These are phyloP conservation scores for Pichia sp. DNA, from an alignment of 1,139 yeast genomes.

Conservation along the genomic window DNA sequence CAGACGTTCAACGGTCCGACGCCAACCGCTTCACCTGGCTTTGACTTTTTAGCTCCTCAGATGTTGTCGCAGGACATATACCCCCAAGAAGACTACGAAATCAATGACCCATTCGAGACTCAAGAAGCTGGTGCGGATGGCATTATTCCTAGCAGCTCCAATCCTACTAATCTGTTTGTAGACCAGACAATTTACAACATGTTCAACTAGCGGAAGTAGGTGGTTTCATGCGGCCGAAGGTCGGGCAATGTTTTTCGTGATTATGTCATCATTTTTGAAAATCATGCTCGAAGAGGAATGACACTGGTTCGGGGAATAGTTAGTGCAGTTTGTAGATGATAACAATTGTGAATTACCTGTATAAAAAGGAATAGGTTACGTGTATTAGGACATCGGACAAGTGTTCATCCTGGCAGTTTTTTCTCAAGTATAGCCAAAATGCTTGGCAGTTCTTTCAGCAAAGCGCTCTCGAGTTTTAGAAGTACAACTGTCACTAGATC, in stretches of 20 bases:
- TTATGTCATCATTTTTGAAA: neutral
- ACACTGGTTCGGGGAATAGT: neutral
- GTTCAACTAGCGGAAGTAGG: constrained; percentile 11
- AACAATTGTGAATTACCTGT: neutral
- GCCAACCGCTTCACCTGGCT: neutral
- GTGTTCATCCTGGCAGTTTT: too few species aligned
- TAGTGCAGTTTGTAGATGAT: neutral
- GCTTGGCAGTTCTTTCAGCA: neutral
- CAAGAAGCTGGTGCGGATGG: neutral
- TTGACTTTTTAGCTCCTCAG: neutral
- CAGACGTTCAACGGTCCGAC: neutral
- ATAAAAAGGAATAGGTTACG: too few species aligned
- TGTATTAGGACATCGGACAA: too few species aligned
- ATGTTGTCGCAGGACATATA: neutral
- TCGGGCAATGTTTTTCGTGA: neutral
- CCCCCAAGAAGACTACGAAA: neutral
- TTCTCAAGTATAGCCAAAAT: neutral
- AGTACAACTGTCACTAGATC: neutral
- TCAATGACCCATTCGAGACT: neutral
- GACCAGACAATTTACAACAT: constrained; percentile 20
- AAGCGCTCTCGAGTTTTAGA: neutral
- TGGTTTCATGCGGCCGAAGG: neutral
- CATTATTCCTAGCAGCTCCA: neutral
- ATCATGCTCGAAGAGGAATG: neutral
- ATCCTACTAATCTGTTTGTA: constrained; percentile 13